Evolutionary conservation across 805 yeast genomes (phyloP).

Genomic region (Candida multigemmis): DNA sequence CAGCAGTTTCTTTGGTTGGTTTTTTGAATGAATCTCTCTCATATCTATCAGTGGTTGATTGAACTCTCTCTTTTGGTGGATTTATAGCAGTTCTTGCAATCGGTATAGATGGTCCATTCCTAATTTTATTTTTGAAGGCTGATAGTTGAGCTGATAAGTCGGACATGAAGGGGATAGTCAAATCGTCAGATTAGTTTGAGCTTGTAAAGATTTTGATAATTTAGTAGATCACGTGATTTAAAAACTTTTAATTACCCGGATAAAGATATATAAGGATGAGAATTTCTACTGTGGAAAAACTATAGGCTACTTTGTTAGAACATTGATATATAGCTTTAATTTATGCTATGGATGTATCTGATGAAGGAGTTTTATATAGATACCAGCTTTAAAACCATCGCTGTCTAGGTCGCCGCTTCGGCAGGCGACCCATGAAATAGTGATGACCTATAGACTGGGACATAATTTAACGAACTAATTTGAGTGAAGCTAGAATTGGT

Average conservation of each 20-base stretch:
- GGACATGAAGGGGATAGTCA: conserved; percentile 16
- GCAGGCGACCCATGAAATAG: conserved; percentile 83
- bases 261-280: no score
- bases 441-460: conserved; percentile 91
- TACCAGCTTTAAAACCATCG: conserved; percentile 95
- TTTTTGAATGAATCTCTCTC: conserved; percentile 6
- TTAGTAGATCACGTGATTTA: no score
- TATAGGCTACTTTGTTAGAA: no score
- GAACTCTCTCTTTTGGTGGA: conserved; percentile 5
- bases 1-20: conserved; percentile 11
- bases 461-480: no score
- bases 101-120: conserved; percentile 34
- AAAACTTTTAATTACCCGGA: no score
- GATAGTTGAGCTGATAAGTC: conserved; percentile 36
- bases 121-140: conserved; percentile 36
- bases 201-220: no score
- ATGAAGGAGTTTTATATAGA: no score
- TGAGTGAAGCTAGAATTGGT: no score
- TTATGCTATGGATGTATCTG: no score
- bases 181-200: no score
- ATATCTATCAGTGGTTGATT: background rate
- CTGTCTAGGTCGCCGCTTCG: conserved; percentile 86
- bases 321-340: no score
- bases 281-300: no score
- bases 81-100: conserved; percentile 17